A percentile compares a stretch with the other conserved stretches of the same genome.
phyloP scores from a whole-genome alignment of 2,329 filamentous ascomycete genomes.

The Penicillium sp. region DNA sequence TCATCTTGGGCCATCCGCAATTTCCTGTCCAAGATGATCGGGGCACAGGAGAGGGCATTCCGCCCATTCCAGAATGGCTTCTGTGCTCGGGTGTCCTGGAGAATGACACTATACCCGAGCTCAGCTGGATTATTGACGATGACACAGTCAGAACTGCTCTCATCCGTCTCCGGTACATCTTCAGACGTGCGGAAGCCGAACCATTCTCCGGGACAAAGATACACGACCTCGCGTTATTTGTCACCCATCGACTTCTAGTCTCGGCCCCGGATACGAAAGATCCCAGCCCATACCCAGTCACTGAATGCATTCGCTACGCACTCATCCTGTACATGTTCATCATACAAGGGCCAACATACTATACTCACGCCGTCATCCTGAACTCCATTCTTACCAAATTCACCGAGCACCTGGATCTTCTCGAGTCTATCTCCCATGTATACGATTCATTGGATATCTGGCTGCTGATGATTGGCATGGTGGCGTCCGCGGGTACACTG shows the following conservation, averaged over 20 bases:
- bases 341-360: conserved; percentile 59
- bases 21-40: conserved; percentile 55
- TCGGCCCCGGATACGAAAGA: conserved; percentile 1
- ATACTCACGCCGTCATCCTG: conserved; percentile 51
- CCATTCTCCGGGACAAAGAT: conserved; percentile 45
- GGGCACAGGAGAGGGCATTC: conserved; percentile 53
- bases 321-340: conserved; percentile 56
- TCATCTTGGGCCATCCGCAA: conserved; percentile 56
- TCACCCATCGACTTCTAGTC: conserved; percentile 53
- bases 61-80: conserved; percentile 54
- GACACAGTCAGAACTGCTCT: conserved; percentile 40
- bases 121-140: conserved; percentile 36
- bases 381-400: conserved; percentile 39
- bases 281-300: conserved; percentile 23
- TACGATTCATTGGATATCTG: conserved; percentile 42
- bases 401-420: conserved; percentile 30
- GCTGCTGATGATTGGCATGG: conserved; percentile 47
- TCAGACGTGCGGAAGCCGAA: conserved; percentile 35
- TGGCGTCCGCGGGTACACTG: conserved; percentile 20
- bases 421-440: conserved; percentile 7
- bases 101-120: conserved; percentile 2
- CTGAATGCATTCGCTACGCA: conserved; percentile 52
- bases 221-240: conserved; percentile 59
- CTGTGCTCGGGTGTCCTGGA: conserved; percentile 24
- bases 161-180: conserved; percentile 48